A percentile compares a stretch with the other conserved stretches of the same genome.
Evolutionary conservation across 805 yeast genomes (phyloP).

Genomic region (Barnettozyma wickerhamii): DNA sequence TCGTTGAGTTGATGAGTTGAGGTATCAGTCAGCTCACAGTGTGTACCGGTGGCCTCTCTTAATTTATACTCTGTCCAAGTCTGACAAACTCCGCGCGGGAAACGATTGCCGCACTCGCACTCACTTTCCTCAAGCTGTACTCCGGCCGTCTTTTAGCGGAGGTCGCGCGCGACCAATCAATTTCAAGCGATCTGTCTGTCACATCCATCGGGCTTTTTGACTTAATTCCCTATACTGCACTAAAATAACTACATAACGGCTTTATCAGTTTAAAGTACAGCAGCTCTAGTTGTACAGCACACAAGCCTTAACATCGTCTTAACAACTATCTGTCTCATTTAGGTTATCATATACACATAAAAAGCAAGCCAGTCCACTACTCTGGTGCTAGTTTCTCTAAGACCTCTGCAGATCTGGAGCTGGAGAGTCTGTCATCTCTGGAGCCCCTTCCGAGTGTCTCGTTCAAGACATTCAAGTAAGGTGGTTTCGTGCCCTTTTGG

Average conservation of each 20-base stretch:
- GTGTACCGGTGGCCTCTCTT: no score
- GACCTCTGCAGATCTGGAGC: conserved; percentile 27
- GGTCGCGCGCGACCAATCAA: not conserved
- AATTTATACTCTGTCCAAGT: not conserved
- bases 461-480: conserved; percentile 39
- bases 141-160: not conserved
- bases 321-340: no score
- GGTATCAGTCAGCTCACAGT: no score
- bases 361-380: no score
- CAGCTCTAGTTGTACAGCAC: no score
- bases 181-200: not conserved
- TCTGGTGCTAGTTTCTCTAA: conserved; percentile 26
- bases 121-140: not conserved
- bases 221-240: not conserved
- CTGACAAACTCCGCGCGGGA: not conserved
- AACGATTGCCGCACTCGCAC: not conserved
- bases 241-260: no score
- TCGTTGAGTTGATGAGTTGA: no score
- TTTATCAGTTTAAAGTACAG: no score
- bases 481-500: conserved; percentile 44
- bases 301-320: no score
- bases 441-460: conserved; percentile 36
- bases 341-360: not conserved
- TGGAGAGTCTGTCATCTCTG: conserved; percentile 32
- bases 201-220: not conserved